Conservation (phyloP, 495 filamentous ascomycete species). For the Elaphomyces granulatus region DNA sequence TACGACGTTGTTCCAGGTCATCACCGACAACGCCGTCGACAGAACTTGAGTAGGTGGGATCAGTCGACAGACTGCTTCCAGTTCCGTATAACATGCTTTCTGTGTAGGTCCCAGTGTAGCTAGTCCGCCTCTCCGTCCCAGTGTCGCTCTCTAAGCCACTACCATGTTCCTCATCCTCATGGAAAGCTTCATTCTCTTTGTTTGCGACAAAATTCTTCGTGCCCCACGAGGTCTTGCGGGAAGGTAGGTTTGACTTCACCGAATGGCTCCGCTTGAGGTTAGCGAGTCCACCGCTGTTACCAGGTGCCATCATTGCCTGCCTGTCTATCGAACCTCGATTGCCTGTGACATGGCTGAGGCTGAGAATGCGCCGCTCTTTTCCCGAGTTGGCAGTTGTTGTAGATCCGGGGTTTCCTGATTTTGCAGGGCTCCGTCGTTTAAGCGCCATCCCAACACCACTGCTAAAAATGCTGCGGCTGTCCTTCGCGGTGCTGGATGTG, state of each 20-base stretch:
- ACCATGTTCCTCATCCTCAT: conserved; percentile 36
- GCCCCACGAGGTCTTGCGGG: conserved; percentile 66
- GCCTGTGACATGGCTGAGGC: conserved; percentile 71
- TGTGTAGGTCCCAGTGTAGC: conserved; percentile 34
- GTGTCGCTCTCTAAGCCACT: conserved; percentile 34
- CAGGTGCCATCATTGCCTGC: conserved; percentile 26
- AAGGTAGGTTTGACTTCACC: conserved; percentile 46
- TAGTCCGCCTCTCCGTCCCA: conserved; percentile 38
- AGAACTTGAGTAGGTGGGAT: conserved; percentile 37
- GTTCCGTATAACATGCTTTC: conserved; percentile 36
- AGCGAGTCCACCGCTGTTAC: conserved; percentile 31
- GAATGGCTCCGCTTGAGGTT: conserved; percentile 55
- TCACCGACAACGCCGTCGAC: conserved; percentile 18
- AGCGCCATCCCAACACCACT: conserved; percentile 39
- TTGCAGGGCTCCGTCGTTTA: conserved; percentile 30
- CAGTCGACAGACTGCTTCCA: conserved; percentile 34
- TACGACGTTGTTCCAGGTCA: conserved; percentile 2
- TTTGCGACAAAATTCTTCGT: conserved; percentile 35
- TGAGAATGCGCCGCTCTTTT: conserved; percentile 62
- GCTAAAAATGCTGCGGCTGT: conserved; percentile 28
- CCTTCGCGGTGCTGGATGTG: conserved; percentile 26
- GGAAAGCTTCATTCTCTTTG: conserved; percentile 47
- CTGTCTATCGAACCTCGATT: conserved; percentile 52
- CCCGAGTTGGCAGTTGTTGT: conserved; percentile 35
- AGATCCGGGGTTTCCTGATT: conserved; percentile 27